phyloP scores from a whole-genome alignment of 306 rosid species.

The barrel medic (Medicago truncatula) region DNA sequence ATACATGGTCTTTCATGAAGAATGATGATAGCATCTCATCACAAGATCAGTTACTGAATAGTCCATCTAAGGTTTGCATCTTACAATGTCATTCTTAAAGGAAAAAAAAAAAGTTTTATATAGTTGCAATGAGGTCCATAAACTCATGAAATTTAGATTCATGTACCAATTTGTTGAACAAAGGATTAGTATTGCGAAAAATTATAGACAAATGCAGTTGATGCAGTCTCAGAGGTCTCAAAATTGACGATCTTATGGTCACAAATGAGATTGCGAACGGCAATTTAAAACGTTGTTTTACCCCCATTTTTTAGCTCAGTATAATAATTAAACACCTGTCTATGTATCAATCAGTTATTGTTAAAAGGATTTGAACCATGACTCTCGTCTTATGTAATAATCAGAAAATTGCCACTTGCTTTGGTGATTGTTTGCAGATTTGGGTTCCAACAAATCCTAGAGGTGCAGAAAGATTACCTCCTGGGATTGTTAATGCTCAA shows the following conservation, averaged over 20 bases:
- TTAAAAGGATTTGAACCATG: slow-evolving; percentile 6
- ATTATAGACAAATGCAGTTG: too few species aligned
- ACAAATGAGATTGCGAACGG: too few species aligned
- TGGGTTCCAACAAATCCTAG: slow-evolving; percentile 95
- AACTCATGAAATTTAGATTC: too few species aligned
- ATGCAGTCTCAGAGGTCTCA: too few species aligned
- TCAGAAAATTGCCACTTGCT: slow-evolving; percentile 16
- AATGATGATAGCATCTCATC: slow-evolving; percentile 47
- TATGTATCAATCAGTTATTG: neutral
- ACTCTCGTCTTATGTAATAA: slow-evolving; percentile 1
- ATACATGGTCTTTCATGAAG: slow-evolving; percentile 42
- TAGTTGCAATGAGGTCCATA: too few species aligned
- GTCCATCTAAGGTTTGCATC: slow-evolving; percentile 63
- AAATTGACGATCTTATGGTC: too few species aligned
- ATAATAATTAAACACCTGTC: too few species aligned
- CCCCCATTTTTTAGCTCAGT: too few species aligned
- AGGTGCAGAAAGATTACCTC: slow-evolving; percentile 91
- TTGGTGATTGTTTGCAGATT: slow-evolving; percentile 61
- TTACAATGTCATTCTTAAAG: neutral
- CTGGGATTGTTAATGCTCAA: slow-evolving; percentile 71
- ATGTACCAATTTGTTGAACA: too few species aligned
- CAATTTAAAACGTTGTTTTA: too few species aligned
- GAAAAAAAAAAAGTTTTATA: too few species aligned
- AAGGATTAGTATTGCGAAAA: too few species aligned
- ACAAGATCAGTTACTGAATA: slow-evolving; percentile 49